Conservation (phyloP, 306 rosid species). For the Calophaca sinica region DNA sequence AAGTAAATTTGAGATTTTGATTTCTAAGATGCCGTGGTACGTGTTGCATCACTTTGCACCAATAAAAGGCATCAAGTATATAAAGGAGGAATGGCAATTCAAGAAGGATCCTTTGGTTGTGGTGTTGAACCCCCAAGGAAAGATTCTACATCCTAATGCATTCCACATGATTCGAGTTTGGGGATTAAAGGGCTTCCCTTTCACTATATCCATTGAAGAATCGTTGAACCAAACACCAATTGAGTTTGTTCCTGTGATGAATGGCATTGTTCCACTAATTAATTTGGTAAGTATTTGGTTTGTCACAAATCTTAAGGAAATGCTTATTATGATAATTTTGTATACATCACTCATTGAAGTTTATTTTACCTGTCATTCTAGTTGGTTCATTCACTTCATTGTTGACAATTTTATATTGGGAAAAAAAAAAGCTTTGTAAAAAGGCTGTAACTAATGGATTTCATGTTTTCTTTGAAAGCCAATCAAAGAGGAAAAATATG, state of each 20-base stretch:
- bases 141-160: slow-evolving; percentile 54
- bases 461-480: neutral
- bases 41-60: slow-evolving; percentile 40
- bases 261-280: neutral
- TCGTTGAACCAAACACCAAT: neutral
- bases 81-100: neutral
- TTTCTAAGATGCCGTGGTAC: slow-evolving; percentile 59
- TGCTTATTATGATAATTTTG: neutral
- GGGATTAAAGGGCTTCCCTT: slow-evolving; percentile 61
- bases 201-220: neutral
- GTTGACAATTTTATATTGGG: too few relatives aligned
- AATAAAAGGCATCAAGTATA: neutral
- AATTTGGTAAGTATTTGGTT: slow-evolving; percentile 38
- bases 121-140: slow-evolving; percentile 48
- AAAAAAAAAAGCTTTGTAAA: too few relatives aligned
- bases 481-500: slow-evolving; percentile 40
- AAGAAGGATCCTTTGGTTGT: slow-evolving; percentile 45
- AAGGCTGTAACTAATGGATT: neutral
- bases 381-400: too few relatives aligned
- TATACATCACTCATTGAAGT: too few relatives aligned
- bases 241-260: slow-evolving; percentile 28
- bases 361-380: too few relatives aligned
- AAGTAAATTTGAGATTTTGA: slow-evolving; percentile 44
- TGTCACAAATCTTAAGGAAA: neutral
- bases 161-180: slow-evolving; percentile 55